A percentile compares a stretch with the other conserved stretches of the same genome.
Evolutionary conservation across 108 stramenopile species (phyloP).

Genomic region (Cyclotella atomus): DNA sequence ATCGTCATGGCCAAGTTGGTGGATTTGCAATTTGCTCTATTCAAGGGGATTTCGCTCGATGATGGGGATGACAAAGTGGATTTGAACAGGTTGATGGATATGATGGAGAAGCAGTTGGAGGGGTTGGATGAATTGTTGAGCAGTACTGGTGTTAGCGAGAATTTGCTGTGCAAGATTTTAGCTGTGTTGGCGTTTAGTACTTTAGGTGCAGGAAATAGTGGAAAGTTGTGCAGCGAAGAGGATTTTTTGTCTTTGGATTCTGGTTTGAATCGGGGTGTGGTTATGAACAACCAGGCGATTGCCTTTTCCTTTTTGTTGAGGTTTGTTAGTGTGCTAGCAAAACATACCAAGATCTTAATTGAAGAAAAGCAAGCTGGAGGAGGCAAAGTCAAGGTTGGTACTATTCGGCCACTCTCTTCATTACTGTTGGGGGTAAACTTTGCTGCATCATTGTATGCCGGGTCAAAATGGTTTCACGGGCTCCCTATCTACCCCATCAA

Average conservation of each 20-base stretch:
- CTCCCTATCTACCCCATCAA: conserved; percentile 10
- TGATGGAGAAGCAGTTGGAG: conserved; percentile 42
- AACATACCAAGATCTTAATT: conserved; percentile 1
- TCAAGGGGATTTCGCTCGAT: conserved; percentile 27
- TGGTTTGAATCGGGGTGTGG: conserved; percentile 10
- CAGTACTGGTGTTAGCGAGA: conserved; percentile 61
- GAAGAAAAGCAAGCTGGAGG: conserved; percentile 1
- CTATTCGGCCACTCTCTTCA: conserved; percentile 28
- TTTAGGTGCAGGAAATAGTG: conserved; percentile 27
- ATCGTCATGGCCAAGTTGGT: conserved; percentile 65
- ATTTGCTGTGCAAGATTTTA: conserved; percentile 72
- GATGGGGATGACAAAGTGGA: conserved; percentile 18
- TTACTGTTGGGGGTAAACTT: conserved; percentile 38
- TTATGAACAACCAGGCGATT: conserved; percentile 39
- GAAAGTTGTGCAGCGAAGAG: conserved; percentile 16
- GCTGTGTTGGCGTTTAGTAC: conserved; percentile 65
- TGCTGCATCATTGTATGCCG: conserved; percentile 22
- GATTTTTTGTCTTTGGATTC: conserved; percentile 2
- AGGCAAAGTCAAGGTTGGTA: conserved; percentile 3
- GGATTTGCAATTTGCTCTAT: conserved; percentile 70
- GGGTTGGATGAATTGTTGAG: conserved; percentile 44
- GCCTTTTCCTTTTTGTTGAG: conserved; percentile 42
- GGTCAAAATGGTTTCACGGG: conserved; percentile 48
- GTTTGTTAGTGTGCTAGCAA: conserved; percentile 32
- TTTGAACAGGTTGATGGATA: conserved; percentile 13